Evolutionary conservation across 176 grass and related monocot genomes (phyloP).

Genomic region (Oryza meridionalis): DNA sequence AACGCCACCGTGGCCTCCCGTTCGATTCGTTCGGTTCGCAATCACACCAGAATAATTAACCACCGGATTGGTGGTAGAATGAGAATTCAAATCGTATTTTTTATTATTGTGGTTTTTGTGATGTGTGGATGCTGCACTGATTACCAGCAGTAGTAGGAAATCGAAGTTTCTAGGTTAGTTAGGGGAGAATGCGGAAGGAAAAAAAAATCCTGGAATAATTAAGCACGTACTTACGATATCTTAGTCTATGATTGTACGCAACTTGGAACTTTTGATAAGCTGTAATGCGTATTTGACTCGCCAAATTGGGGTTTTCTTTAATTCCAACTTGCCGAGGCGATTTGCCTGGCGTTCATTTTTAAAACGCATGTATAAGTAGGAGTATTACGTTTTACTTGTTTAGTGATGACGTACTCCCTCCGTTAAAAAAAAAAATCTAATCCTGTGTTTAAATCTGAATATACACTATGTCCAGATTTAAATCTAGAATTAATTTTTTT

Average conservation of each 20-base stretch:
- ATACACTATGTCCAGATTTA: too few relatives aligned
- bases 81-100: neutral
- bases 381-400: neutral
- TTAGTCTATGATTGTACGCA: neutral
- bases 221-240: neutral
- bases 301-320: neutral
- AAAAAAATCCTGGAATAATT: neutral
- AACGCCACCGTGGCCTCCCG: conserved; percentile 15
- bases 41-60: neutral
- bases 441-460: too few relatives aligned
- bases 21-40: neutral
- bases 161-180: neutral
- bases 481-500: too few relatives aligned
- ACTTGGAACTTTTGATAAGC: neutral
- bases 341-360: neutral
- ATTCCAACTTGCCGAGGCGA: neutral
- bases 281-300: neutral
- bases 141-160: neutral
- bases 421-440: too few relatives aligned
- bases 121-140: neutral
- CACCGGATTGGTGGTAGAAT: neutral
- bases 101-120: neutral
- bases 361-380: neutral
- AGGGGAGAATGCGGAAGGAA: neutral
- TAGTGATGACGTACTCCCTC: too few relatives aligned